Conservation (phyloP, 1,139 yeast species). For the Wickerhamomyces sp. region DNA sequence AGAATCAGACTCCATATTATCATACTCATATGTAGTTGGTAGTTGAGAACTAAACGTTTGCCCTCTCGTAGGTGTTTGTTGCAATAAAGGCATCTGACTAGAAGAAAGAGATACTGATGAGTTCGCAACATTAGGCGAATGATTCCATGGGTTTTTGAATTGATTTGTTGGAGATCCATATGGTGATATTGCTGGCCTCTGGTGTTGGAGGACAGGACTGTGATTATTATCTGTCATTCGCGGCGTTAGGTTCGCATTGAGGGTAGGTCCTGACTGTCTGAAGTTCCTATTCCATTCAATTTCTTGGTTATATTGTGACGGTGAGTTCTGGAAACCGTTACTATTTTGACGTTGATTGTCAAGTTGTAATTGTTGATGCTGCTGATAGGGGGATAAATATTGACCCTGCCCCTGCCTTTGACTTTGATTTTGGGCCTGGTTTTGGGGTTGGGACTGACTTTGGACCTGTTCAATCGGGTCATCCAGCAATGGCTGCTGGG, state of each 20-base stretch:
- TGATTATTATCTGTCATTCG: constrained; percentile 10
- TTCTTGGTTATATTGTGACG: constrained; percentile 5
- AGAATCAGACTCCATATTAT: constrained; percentile 8
- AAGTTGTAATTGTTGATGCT: constrained; percentile 6
- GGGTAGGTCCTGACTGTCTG: constrained; percentile 8
- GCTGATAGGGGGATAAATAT: constrained; percentile 7
- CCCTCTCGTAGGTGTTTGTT: constrained; percentile 18
- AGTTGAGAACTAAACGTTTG: constrained; percentile 18
- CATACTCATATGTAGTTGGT: constrained; percentile 24
- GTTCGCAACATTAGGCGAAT: constrained; percentile 11
- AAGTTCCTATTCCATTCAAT: constrained; percentile 15
- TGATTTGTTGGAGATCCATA: constrained; percentile 24
- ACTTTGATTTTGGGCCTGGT: constrained; percentile 15
- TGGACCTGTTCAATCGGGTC: constrained; percentile 5
- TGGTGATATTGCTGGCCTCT: constrained; percentile 13
- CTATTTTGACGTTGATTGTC: constrained; percentile 11
- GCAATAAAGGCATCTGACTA: constrained; percentile 5
- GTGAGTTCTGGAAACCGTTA: constrained; percentile 4
- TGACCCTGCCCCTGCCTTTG: constrained; percentile 1
- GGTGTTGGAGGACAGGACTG: constrained; percentile 1
- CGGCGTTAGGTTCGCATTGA: constrained; percentile 14
- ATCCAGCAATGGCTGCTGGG: constrained; percentile 21
- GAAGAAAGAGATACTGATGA: constrained; percentile 3
- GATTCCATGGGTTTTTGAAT: constrained; percentile 25
- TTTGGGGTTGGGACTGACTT: constrained; percentile 21